These are phyloP conservation scores for Penicillium expansum DNA, from an alignment of 2,329 filamentous ascomycete species.

Conservation along the genomic window DNA sequence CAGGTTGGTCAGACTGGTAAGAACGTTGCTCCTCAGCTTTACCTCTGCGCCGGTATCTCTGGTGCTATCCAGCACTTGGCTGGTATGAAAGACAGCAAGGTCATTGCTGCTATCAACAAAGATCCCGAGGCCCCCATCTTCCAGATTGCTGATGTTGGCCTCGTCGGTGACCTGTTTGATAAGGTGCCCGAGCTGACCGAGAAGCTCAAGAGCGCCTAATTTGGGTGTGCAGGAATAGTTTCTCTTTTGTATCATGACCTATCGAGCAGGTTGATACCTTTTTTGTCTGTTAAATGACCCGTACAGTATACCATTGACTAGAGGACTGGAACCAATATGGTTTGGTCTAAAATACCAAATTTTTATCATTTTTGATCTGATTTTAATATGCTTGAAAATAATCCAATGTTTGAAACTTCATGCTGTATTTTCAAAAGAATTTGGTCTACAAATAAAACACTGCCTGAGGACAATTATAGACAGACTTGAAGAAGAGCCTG, in stretches of 20 bases:
- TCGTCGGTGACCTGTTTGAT: constrained; percentile 94
- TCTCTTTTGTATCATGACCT: constrained; percentile 23
- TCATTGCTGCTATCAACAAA: constrained; percentile 98
- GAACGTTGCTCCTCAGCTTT: constrained; percentile 93
- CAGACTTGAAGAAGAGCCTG: background rate
- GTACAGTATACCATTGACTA: constrained; percentile 21
- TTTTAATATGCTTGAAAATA: background rate
- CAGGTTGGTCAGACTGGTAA: constrained; percentile 99
- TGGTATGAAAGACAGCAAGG: constrained; percentile 99
- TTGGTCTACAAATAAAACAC: background rate
- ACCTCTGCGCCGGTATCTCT: constrained; percentile 92
- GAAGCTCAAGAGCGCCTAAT: constrained; percentile 67
- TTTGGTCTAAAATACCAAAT: constrained; percentile 10
- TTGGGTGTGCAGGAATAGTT: constrained; percentile 4
- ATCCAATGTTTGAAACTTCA: background rate
- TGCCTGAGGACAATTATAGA: background rate
- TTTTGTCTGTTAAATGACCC: constrained; percentile 13
- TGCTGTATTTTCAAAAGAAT: background rate
- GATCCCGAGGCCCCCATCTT: constrained; percentile 96
- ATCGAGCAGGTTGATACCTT: constrained; percentile 9
- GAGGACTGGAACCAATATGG: constrained; percentile 6
- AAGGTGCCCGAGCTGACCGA: constrained; percentile 94
- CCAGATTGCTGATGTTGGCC: constrained; percentile 92
- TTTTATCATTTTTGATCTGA: background rate
- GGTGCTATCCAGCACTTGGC: constrained; percentile 97